Evolutionary conservation across 2,329 filamentous ascomycete genomes (phyloP).

Genomic region (Aspergillus brasiliensis): DNA sequence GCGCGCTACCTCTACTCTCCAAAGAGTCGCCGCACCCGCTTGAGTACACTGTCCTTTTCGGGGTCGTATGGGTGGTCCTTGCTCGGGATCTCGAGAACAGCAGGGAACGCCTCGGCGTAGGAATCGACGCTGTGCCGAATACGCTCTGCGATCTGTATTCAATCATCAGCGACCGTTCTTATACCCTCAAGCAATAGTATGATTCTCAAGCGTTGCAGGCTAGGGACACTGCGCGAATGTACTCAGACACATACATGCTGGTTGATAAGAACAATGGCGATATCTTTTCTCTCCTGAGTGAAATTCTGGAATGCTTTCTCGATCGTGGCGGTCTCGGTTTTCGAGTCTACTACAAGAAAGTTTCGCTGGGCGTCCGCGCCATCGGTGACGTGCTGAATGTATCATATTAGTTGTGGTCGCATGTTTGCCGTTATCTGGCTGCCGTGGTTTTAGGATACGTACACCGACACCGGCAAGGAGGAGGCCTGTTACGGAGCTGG

Average conservation of each 20-base stretch:
- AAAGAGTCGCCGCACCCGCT: constrained; percentile 75
- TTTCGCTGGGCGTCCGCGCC: constrained; percentile 92
- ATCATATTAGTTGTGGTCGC: constrained; percentile 2
- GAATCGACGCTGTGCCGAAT: constrained; percentile 89
- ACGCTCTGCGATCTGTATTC: constrained; percentile 77
- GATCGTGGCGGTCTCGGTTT: constrained; percentile 86
- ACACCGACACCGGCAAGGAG: constrained; percentile 95
- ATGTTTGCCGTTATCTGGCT: neutral
- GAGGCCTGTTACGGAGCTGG: constrained; percentile 90
- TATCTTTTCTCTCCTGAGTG: constrained; percentile 88
- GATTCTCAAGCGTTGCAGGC: neutral
- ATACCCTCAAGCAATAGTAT: no score
- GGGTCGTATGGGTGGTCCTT: constrained; percentile 99
- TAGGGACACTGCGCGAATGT: neutral
- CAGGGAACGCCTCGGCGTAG: constrained; percentile 94
- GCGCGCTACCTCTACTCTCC: constrained; percentile 51
- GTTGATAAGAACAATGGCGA: constrained; percentile 95
- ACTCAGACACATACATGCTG: constrained; percentile 72
- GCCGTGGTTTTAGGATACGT: constrained; percentile 37
- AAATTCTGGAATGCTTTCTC: constrained; percentile 89
- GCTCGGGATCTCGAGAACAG: constrained; percentile 92
- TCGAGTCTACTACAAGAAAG: constrained; percentile 92
- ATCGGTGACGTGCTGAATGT: constrained; percentile 77
- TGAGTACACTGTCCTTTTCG: constrained; percentile 96
- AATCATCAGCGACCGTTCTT: neutral